Percentiles rank a stretch among this genome's conserved stretches.
These are phyloP conservation scores for Apiospora arundinis DNA, from an alignment of 2,329 filamentous ascomycete species.

Conservation along the genomic window DNA sequence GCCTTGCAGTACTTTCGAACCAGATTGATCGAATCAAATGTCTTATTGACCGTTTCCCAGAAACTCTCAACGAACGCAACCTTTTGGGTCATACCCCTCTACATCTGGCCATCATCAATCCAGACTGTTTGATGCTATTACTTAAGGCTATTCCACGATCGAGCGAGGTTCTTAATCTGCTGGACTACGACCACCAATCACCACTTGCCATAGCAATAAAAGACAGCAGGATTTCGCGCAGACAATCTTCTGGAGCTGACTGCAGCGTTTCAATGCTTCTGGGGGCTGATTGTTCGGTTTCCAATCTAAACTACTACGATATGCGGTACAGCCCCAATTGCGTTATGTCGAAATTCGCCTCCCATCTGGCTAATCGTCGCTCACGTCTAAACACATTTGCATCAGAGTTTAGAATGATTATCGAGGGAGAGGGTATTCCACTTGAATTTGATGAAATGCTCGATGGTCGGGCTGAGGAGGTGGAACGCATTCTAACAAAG, in stretches of 20 bases:
- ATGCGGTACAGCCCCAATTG: too few species aligned
- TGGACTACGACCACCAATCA: not conserved
- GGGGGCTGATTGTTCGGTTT: not conserved
- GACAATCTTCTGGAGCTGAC: not conserved
- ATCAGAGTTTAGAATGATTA: accelerated
- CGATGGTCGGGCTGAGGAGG: not conserved
- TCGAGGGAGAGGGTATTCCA: not conserved
- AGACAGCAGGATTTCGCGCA: not conserved
- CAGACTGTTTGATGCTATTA: not conserved
- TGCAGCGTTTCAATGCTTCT: not conserved
- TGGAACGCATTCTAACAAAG: not conserved
- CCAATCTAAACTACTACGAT: not conserved
- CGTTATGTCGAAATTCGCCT: not conserved
- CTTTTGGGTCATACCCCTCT: not conserved
- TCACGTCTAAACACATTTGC: not conserved
- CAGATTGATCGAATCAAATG: not conserved
- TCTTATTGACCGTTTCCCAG: not conserved
- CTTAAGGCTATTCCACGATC: not conserved
- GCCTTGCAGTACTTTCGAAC: not conserved
- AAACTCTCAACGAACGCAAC: not conserved
- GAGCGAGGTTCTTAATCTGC: not conserved
- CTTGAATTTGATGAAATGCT: not conserved
- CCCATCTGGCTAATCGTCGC: not conserved
- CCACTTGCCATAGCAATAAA: not conserved
- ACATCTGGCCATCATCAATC: not conserved